Evolutionary conservation across 805 yeast species (phyloP), one percentile per base, ranked within the genome.

Genomic region (Naumovozyma dairenensis): DNA sequence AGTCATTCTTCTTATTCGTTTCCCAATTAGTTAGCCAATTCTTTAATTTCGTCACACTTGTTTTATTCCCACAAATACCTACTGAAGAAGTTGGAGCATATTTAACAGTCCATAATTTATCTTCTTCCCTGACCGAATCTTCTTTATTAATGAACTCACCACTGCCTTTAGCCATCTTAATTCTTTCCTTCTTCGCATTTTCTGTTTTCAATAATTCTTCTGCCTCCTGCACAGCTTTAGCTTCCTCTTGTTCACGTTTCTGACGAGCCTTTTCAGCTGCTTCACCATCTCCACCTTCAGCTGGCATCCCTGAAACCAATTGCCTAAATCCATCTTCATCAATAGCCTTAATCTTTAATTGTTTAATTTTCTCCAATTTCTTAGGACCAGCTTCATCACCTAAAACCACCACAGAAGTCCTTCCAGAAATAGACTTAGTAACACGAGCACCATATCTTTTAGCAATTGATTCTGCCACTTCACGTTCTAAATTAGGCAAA

Each of bases 341-440:
- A 39, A 89, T 79, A 26, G 93, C 85, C 57, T 87, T 87, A 35
- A 84, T 74, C 6, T 72, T 69, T 43, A 77, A 63, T 33, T 74
- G 72, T 47, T 74, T 78, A 44, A 93, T 89, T 49, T 78, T 83
- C 47, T 74, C 73, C 28, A 92, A 74, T 57, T 92, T 92, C n/a
- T 85, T 76, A 2, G 97, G 96, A 1, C 98, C 98, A 2, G 98
- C 97, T 45, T 92, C 96, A 33, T 71, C 85, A 6, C 98, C 98
- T 20, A 92, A 66, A 1, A 92, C 96, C 2, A 89, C 94, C 29
- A 86, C 66, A 16, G 85, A 72, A 1, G 98, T 92, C 49, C 80
- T 83, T 8, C 84, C 74, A 36, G 92, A 81, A 17, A 89, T 79
- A 0, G 94, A 72, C 46, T 83, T 76, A 4, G 93, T 83, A 13